These are phyloP conservation scores for Aspergillus funiculosus DNA, from an alignment of 495 filamentous ascomycete species.

Conservation along the genomic window DNA sequence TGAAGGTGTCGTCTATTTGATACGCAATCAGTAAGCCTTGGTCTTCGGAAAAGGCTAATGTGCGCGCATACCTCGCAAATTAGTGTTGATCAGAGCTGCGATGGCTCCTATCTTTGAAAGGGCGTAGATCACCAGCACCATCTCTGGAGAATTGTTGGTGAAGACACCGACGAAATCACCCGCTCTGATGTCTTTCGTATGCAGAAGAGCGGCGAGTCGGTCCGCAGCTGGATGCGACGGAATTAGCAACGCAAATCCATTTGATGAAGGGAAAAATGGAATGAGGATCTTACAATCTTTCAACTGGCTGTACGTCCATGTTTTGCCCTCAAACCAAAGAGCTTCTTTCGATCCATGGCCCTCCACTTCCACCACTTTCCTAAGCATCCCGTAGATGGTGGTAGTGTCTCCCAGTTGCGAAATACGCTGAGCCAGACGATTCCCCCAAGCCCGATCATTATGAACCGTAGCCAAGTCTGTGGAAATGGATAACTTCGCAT, in stretches of 20 bases:
- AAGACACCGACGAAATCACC: slow-evolving; percentile 45
- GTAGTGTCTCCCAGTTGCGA: slow-evolving; percentile 37
- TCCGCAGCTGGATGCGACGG: slow-evolving; percentile 34
- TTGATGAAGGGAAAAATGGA: neutral
- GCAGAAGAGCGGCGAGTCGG: slow-evolving; percentile 40
- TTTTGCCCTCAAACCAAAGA: slow-evolving; percentile 48
- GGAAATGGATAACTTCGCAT: slow-evolving; percentile 43
- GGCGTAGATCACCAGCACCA: slow-evolving; percentile 73
- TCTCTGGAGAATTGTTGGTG: slow-evolving; percentile 68
- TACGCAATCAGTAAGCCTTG: neutral
- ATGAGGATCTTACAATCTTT: slow-evolving; percentile 37
- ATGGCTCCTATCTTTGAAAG: slow-evolving; percentile 78
- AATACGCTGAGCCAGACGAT: slow-evolving; percentile 36
- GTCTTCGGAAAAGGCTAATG: neutral
- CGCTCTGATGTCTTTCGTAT: slow-evolving; percentile 29
- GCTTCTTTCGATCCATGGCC: slow-evolving; percentile 32
- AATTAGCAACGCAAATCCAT: neutral
- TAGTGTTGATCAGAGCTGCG: slow-evolving; percentile 90
- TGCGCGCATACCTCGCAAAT: slow-evolving; percentile 57
- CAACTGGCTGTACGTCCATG: slow-evolving; percentile 45
- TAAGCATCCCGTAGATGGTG: slow-evolving; percentile 43
- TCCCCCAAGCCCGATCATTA: slow-evolving; percentile 30
- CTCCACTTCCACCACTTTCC: slow-evolving; percentile 37
- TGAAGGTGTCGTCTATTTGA: slow-evolving; percentile 50
- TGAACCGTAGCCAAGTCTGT: slow-evolving; percentile 35